phyloP scores from a whole-genome alignment of 2,329 filamentous ascomycete genomes.

The Myriangium duriaei region DNA sequence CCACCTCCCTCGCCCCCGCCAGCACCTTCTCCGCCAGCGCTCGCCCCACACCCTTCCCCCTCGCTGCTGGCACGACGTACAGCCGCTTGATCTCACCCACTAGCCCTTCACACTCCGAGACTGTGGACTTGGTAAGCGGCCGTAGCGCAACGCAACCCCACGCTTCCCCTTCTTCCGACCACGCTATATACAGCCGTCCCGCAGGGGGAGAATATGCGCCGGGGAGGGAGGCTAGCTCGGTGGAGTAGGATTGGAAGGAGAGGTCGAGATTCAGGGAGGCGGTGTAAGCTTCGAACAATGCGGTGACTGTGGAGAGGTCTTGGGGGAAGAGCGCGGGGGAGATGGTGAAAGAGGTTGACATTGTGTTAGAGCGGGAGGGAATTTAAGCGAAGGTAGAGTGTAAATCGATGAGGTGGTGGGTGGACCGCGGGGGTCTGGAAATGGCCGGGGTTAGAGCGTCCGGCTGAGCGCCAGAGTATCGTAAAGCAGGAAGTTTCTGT shows the following conservation, averaged over 20 bases:
- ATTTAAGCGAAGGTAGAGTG: no score
- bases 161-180: conserved; percentile 16
- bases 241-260: conserved; percentile 42
- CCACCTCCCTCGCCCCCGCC: conserved; percentile 31
- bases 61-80: conserved; percentile 36
- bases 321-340: conserved; percentile 26
- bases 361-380: background rate
- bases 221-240: conserved; percentile 41
- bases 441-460: no score
- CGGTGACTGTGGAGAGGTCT: conserved; percentile 27
- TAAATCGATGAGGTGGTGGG: no score
- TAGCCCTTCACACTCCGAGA: no score
- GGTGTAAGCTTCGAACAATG: conserved; percentile 29
- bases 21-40: conserved; percentile 35
- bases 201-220: conserved; percentile 39
- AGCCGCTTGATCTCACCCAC: conserved; percentile 44
- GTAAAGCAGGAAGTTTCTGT: no score
- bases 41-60: conserved; percentile 39
- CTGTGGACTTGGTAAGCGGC: conserved; percentile 18
- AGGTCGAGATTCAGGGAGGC: conserved; percentile 40
- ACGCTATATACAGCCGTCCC: conserved; percentile 40
- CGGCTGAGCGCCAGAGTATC: no score
- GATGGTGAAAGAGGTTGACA: conserved; percentile 18
- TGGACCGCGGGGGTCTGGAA: no score
- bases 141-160: conserved; percentile 42